phyloP scores from a whole-genome alignment of 305 asterid genomes.

The Fraxinus ornus region DNA sequence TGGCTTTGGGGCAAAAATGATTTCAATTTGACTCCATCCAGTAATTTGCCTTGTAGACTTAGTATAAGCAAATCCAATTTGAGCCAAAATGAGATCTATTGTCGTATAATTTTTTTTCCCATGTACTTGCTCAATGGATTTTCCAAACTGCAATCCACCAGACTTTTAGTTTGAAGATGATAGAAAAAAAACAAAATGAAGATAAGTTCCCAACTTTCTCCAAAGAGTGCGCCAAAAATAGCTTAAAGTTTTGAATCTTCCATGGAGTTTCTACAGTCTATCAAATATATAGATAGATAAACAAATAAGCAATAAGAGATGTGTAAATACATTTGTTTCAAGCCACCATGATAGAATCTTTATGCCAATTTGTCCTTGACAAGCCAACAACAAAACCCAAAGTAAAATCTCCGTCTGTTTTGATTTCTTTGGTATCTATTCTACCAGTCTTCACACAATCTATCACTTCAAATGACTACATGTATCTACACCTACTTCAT shows the following conservation, averaged over 20 bases:
- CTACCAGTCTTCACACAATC: background rate
- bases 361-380: background rate
- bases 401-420: background rate
- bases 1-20: slow-evolving; percentile 1
- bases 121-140: background rate
- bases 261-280: background rate
- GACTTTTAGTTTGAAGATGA: background rate
- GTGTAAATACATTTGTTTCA: background rate
- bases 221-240: background rate
- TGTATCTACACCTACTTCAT: background rate
- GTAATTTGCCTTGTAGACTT: background rate
- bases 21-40: background rate
- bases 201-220: background rate
- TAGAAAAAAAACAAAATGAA: background rate
- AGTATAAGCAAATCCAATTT: background rate
- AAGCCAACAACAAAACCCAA: background rate
- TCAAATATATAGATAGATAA: background rate
- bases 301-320: background rate
- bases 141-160: background rate
- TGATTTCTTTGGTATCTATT: background rate
- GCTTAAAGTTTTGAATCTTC: background rate
- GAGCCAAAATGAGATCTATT: background rate
- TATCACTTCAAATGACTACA: background rate
- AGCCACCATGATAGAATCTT: background rate
- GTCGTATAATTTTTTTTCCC: background rate